phyloP scores from a whole-genome alignment of 306 rosid genomes.

The Vigna mungo region DNA sequence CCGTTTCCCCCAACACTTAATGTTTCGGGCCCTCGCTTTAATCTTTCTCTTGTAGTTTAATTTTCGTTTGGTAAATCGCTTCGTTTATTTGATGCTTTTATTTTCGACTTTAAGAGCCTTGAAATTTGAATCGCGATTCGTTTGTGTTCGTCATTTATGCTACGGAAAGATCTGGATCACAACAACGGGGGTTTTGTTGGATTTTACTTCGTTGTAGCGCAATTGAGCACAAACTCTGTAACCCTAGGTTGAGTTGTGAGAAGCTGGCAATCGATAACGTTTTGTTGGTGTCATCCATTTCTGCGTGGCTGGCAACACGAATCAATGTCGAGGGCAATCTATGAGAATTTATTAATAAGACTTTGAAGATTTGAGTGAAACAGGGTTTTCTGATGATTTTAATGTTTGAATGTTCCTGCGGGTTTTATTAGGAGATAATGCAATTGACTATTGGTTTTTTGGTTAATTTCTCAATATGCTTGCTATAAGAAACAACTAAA shows the following conservation, averaged over 20 bases:
- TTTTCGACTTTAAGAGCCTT: constrained; percentile 6
- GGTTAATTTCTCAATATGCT: neutral
- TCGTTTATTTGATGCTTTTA: neutral
- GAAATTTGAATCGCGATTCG: constrained; percentile 23
- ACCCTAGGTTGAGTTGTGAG: constrained; percentile 27
- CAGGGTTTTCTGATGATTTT: constrained; percentile 14
- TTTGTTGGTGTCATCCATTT: constrained; percentile 21
- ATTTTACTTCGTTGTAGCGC: constrained; percentile 7
- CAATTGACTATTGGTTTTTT: constrained; percentile 10
- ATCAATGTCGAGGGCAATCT: constrained; percentile 23
- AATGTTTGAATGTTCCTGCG: neutral
- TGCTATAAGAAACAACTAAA: neutral
- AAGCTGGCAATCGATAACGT: constrained; percentile 8
- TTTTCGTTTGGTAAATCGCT: neutral
- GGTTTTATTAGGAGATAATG: constrained; percentile 34
- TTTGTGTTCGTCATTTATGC: constrained; percentile 15
- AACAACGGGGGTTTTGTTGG: constrained; percentile 8
- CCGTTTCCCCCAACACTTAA: neutral
- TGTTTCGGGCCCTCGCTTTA: neutral
- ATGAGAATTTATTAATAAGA: constrained; percentile 9
- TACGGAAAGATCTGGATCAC: constrained; percentile 3
- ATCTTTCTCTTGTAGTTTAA: neutral
- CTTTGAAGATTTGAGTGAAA: constrained; percentile 22
- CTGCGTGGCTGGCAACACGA: neutral
- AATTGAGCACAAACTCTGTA: constrained; percentile 9